Conservation (phyloP, 2,329 filamentous ascomycete species). For the Cadophora sp. region DNA sequence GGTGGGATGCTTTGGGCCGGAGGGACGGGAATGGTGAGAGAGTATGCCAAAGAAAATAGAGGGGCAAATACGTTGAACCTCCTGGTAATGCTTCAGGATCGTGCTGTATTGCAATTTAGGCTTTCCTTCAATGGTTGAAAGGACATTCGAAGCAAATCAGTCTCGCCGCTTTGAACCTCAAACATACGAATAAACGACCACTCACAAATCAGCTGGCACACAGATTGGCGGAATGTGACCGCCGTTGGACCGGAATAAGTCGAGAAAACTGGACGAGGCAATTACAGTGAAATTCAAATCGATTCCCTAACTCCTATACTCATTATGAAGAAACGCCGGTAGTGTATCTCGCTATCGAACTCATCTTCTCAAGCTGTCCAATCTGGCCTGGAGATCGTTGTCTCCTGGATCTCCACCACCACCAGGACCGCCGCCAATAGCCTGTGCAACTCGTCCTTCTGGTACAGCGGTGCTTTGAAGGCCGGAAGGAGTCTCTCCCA, state of each 20-base stretch:
- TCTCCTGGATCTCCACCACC: constrained; percentile 66
- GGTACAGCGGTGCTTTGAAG: constrained; percentile 75
- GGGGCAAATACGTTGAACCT: not conserved
- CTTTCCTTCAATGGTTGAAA: not conserved
- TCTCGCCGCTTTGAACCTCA: not conserved
- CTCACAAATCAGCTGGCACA: not conserved
- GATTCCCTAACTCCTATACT: constrained; percentile 29
- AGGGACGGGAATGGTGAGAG: not conserved
- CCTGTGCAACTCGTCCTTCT: constrained; percentile 84
- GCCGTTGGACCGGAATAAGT: constrained; percentile 7
- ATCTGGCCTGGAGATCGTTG: constrained; percentile 90
- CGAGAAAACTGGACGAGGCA: not conserved
- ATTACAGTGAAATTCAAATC: constrained; percentile 2
- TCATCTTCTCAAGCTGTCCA: constrained; percentile 73
- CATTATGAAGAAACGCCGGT: constrained; percentile 29
- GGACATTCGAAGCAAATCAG: not conserved
- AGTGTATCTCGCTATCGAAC: constrained; percentile 17
- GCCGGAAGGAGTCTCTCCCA: constrained; percentile 89
- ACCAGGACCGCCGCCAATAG: constrained; percentile 76
- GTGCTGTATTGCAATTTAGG: no score
- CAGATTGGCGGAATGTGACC: constrained; percentile 11
- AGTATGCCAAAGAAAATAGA: not conserved
- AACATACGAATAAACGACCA: not conserved
- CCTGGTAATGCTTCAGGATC: no score
- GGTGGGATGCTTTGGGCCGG: constrained; percentile 1